Conservation (phyloP, 345 rosid species). For the Eucalyptus cloeziana region DNA sequence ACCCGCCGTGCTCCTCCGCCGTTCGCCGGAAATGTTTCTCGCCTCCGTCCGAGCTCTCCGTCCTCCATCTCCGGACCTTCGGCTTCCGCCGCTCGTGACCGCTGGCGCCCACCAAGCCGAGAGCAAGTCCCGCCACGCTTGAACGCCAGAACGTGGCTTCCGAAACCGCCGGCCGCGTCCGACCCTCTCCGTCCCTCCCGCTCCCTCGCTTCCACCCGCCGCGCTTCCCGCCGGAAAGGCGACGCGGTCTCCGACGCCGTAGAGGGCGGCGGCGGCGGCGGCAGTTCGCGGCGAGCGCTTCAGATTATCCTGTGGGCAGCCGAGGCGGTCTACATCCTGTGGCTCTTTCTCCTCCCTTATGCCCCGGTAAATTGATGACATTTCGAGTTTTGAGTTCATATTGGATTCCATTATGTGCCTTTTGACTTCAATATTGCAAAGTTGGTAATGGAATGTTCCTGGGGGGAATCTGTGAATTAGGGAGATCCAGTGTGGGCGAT, state of each 20-base stretch:
- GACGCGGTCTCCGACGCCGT: conserved; percentile 3
- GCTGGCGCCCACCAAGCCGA: background rate
- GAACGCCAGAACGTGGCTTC: conserved; percentile 1
- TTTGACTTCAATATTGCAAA: background rate
- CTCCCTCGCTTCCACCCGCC: conserved; percentile 11
- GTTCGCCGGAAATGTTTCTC: background rate
- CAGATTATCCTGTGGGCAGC: conserved; percentile 49
- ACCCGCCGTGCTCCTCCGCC: background rate
- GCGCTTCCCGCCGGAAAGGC: conserved; percentile 36
- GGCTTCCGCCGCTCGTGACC: background rate
- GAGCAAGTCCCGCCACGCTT: background rate
- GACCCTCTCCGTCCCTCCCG: background rate
- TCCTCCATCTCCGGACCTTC: background rate
- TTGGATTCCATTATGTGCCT: background rate
- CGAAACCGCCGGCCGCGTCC: background rate
- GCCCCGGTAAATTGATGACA: conserved; percentile 46
- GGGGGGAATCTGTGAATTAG: conserved; percentile 18
- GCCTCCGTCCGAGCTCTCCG: background rate
- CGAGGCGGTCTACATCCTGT: conserved; percentile 74
- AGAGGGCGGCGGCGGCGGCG: conserved; percentile 16
- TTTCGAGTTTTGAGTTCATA: background rate
- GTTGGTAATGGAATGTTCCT: background rate
- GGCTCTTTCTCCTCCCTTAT: conserved; percentile 91
- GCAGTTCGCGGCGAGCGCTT: conserved; percentile 9
- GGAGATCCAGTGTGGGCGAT: conserved; percentile 96